These are phyloP conservation scores for Lactuca saligna DNA, from an alignment of 129 eudicot genomes.

Conservation along the genomic window DNA sequence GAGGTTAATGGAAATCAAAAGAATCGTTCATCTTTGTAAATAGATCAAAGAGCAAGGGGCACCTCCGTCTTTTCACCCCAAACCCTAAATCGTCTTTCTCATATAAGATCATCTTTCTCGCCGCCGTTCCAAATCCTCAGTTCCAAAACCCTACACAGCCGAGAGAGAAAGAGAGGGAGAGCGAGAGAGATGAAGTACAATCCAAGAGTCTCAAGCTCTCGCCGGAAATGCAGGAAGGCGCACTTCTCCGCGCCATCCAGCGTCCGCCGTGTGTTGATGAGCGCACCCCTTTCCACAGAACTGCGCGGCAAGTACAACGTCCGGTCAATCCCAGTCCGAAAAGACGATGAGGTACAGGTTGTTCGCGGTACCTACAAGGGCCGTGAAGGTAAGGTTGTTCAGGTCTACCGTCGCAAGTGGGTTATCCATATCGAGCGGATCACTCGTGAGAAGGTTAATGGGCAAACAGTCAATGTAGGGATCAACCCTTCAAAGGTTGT, in stretches of 20 bases:
- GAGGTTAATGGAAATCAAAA: background rate
- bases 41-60: background rate
- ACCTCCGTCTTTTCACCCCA: background rate
- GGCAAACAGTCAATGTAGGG: conserved; percentile 35
- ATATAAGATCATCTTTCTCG: conserved; percentile 2
- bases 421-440: conserved; percentile 41
- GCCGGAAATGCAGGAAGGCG: conserved; percentile 45
- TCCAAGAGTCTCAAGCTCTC: conserved; percentile 45
- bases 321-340: conserved; percentile 41
- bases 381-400: conserved; percentile 51
- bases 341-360: conserved; percentile 51
- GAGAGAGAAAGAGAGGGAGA: background rate
- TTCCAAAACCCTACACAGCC: conserved; percentile 10
- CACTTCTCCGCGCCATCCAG: conserved; percentile 49
- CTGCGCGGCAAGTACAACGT: conserved; percentile 48
- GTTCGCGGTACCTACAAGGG: conserved; percentile 51
- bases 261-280: conserved; percentile 45
- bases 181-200: conserved; percentile 38
- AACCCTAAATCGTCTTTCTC: conserved; percentile 16
- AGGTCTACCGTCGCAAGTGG: conserved; percentile 50
- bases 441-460: conserved; percentile 42
- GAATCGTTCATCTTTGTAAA: background rate
- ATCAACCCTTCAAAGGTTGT: conserved; percentile 31
- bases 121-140: conserved; percentile 22
- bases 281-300: conserved; percentile 43